Evolutionary conservation across 805 yeast genomes (phyloP).

Genomic region (Nakazawaea wyomingensis): DNA sequence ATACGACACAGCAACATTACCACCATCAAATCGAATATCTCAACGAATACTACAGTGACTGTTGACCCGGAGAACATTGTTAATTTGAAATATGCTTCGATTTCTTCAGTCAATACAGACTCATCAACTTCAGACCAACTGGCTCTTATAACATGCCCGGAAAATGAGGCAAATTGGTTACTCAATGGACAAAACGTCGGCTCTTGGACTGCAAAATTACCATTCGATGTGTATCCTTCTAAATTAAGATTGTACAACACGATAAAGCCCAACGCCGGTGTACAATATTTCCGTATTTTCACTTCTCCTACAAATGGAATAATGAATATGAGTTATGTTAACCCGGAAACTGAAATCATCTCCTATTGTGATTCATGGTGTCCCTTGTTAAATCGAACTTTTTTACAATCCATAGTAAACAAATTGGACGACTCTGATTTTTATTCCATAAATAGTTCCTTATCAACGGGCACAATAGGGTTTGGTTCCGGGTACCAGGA

Average conservation of each 20-base stretch:
- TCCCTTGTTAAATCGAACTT: slow-evolving; percentile 49
- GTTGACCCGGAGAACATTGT: slow-evolving; percentile 55
- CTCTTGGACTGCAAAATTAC: slow-evolving; percentile 58
- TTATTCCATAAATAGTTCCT: slow-evolving; percentile 14
- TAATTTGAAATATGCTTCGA: slow-evolving; percentile 50
- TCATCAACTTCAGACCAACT: slow-evolving; percentile 23
- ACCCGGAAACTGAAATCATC: slow-evolving; percentile 58
- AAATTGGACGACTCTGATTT: slow-evolving; percentile 17
- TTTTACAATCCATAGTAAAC: slow-evolving; percentile 26
- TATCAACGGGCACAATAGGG: slow-evolving; percentile 17
- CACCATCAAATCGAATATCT: slow-evolving; percentile 20
- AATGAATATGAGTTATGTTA: slow-evolving; percentile 84
- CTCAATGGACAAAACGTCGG: slow-evolving; percentile 46
- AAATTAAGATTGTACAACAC: slow-evolving; percentile 71
- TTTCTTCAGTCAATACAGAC: slow-evolving; percentile 42
- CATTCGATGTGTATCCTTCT: slow-evolving; percentile 56
- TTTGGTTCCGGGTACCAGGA: slow-evolving; percentile 62
- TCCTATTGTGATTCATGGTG: slow-evolving; percentile 84
- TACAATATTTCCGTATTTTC: slow-evolving; percentile 62
- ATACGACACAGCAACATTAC: slow-evolving; percentile 14
- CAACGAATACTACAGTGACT: slow-evolving; percentile 35
- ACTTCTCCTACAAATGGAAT: slow-evolving; percentile 81
- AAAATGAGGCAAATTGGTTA: slow-evolving; percentile 47
- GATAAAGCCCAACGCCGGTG: slow-evolving; percentile 36
- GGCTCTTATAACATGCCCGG: slow-evolving; percentile 53